Evolutionary conservation across 495 filamentous ascomycete genomes (phyloP).

Genomic region (Podospora australis): DNA sequence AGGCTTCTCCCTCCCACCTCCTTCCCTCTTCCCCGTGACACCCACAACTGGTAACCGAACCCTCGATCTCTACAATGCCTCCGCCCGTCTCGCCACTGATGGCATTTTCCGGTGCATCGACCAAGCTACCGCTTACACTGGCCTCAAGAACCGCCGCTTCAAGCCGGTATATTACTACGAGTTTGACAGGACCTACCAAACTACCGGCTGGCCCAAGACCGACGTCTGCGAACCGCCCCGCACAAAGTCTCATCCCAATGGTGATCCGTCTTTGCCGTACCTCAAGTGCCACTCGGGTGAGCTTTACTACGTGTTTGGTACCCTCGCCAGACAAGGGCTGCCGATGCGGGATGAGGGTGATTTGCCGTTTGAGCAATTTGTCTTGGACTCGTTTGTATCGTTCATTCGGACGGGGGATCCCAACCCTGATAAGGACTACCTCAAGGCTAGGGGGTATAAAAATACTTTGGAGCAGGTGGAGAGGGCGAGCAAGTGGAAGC

Average conservation of each 20-base stretch:
- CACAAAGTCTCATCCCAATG: conserved; percentile 29
- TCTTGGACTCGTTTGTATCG: conserved; percentile 30
- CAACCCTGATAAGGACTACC: conserved; percentile 26
- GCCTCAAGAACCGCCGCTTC: conserved; percentile 26
- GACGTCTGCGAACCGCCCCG: conserved; percentile 41
- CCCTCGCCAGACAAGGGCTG: conserved; percentile 30
- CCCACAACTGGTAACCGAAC: conserved; percentile 31
- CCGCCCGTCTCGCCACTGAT: conserved; percentile 41
- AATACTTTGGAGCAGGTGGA: conserved; percentile 15
- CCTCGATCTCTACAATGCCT: conserved; percentile 38
- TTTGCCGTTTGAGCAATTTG: conserved; percentile 28
- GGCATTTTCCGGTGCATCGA: conserved; percentile 45
- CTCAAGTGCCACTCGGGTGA: conserved; percentile 31
- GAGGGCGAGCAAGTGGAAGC: conserved; percentile 23
- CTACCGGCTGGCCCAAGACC: conserved; percentile 36
- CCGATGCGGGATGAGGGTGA: conserved; percentile 33
- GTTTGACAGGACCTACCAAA: conserved; percentile 50
- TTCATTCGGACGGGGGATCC: conserved; percentile 35
- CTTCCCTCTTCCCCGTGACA: conserved; percentile 31
- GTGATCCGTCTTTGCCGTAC: conserved; percentile 37
- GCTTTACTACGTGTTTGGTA: conserved; percentile 34
- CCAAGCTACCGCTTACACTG: conserved; percentile 40
- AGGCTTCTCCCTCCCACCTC: conserved; percentile 29
- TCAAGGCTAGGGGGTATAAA: conserved; percentile 27
- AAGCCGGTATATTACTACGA: conserved; percentile 40